These are phyloP conservation scores for Eudorina sp. DNA, from an alignment of 139 green algal species.

Conservation along the genomic window DNA sequence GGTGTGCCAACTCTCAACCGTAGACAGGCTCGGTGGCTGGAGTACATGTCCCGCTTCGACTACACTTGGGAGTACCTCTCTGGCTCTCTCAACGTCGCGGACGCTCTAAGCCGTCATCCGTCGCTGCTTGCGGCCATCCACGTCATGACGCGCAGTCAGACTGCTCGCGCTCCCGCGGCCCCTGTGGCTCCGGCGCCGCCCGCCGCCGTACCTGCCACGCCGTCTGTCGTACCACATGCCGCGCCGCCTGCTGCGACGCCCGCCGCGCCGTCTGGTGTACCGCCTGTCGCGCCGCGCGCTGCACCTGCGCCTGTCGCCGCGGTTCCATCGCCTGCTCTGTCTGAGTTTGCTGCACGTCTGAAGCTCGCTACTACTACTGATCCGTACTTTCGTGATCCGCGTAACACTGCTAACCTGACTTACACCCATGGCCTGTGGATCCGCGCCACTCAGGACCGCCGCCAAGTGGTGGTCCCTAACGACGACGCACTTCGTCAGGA, in stretches of 20 bases:
- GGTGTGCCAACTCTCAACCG: background rate
- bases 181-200: no score
- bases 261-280: background rate
- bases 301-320: no score
- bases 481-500: background rate
- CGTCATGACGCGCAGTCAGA: no score
- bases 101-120: slow-evolving; percentile 14
- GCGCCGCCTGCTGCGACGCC: no score
- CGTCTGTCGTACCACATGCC: no score
- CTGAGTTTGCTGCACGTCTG: background rate
- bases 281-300: background rate
- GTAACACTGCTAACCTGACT: background rate
- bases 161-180: no score
- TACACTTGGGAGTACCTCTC: background rate
- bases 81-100: background rate
- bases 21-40: slow-evolving; percentile 8
- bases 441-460: background rate
- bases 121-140: background rate
- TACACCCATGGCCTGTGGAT: background rate
- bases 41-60: background rate
- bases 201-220: no score
- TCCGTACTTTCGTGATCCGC: background rate
- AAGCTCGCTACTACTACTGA: background rate
- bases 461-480: background rate
- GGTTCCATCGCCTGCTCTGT: no score